These are phyloP conservation scores for Solanum arcanum DNA, from an alignment of 257 asterid species.

Conservation along the genomic window DNA sequence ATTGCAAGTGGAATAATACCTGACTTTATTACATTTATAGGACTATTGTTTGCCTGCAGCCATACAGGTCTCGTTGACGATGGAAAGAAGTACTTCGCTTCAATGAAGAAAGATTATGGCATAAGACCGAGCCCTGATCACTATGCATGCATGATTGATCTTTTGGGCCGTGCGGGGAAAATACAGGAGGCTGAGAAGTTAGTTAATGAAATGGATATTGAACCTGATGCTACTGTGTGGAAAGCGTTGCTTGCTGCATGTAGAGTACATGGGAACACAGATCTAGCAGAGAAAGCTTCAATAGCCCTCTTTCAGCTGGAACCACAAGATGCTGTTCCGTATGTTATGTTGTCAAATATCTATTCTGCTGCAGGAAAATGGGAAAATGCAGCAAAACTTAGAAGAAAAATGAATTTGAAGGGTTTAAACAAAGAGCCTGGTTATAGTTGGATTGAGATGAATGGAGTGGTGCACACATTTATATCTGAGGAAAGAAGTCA, in stretches of 20 bases:
- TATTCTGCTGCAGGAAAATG: slow-evolving; percentile 54
- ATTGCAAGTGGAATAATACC: slow-evolving; percentile 48
- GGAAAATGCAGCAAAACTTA: slow-evolving; percentile 55
- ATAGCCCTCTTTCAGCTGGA: slow-evolving; percentile 43
- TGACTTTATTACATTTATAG: slow-evolving; percentile 69
- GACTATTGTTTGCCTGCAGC: slow-evolving; percentile 80
- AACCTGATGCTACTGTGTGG: slow-evolving; percentile 67
- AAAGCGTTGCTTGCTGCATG: slow-evolving; percentile 72
- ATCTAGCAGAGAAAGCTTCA: slow-evolving; percentile 60
- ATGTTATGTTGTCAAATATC: slow-evolving; percentile 61
- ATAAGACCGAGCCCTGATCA: slow-evolving; percentile 63
- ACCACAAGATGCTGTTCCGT: slow-evolving; percentile 61
- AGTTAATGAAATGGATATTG: slow-evolving; percentile 31
- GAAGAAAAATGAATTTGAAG: slow-evolving; percentile 46
- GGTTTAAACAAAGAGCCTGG: slow-evolving; percentile 61
- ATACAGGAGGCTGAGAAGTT: slow-evolving; percentile 54
- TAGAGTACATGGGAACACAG: slow-evolving; percentile 43
- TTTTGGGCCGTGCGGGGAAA: slow-evolving; percentile 67
- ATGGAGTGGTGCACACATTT: slow-evolving; percentile 33
- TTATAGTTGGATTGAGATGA: slow-evolving; percentile 62
- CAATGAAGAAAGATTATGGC: slow-evolving; percentile 48
- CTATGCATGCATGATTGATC: slow-evolving; percentile 82
- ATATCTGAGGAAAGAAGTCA: slow-evolving; percentile 56
- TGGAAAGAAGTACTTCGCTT: slow-evolving; percentile 40
- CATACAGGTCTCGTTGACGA: slow-evolving; percentile 65